Evolutionary conservation across 2,329 filamentous ascomycete genomes (phyloP), one percentile per base, ranked within the genome.

Genomic region (Penicillium brevicompactum): DNA sequence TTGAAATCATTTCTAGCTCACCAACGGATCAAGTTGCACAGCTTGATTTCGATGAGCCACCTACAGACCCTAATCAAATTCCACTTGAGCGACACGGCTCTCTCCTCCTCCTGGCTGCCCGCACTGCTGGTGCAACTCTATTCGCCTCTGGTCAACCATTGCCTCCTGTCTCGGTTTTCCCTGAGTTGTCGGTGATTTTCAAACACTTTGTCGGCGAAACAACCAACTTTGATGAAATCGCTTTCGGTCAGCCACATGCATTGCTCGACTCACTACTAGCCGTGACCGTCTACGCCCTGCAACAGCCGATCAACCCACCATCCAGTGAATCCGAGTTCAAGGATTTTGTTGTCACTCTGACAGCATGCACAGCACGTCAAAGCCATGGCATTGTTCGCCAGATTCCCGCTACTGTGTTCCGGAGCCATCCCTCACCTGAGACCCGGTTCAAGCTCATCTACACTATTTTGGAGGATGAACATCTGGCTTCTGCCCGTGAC

Each of bases 51-150:
- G 82, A 84, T 37, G 81, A 84, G 14, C 77, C 80, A 7, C 84
- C 84, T 2, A 72, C 72, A 18, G 76, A 76, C 14, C 77, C 79
- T 5, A 76, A 78, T 16, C 80, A 83, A 38, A 83, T 86, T 44
- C 81, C 81, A 0, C 69, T 86, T 0, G 84, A 84, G 44, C 77
- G 81, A 43, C 78, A 82, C 34, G 84, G 83, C 1, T 78, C 82
- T 13, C 66, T 85, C 10, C 70, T 84, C 13, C 71, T 86, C 4
- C 76, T 84, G 48, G 75, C 81, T 1, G 82, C 82, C n/a, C 76
- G 81, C 13, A 75, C 76, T 22, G 77, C 80, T 1, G 78, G 79
- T 9, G 73, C 76, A 24, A 73, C 80, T 24, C 66, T 85, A 2
- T 84, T 82, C 59, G 70, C 73, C 4, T 72, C 74, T 4, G 73